Conservation (phyloP, 148 eudicot species). For the Silene uniflora region DNA sequence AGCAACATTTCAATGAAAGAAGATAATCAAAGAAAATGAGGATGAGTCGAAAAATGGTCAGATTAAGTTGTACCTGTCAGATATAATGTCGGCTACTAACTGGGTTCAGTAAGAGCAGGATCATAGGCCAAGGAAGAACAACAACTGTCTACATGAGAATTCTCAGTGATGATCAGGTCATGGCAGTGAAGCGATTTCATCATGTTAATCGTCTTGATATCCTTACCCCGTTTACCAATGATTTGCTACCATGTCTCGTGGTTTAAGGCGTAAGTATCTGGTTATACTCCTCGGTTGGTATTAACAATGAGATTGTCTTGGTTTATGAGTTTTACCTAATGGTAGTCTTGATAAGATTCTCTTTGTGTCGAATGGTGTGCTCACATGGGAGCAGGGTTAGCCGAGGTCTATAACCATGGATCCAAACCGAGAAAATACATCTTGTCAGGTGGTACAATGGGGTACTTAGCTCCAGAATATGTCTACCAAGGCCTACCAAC, state of each 20-base stretch:
- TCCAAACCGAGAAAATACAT: slow-evolving; percentile 37
- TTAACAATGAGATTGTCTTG: slow-evolving; percentile 43
- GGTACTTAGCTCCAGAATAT: slow-evolving; percentile 68
- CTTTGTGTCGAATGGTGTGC: slow-evolving; percentile 15
- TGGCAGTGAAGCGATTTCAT: no score
- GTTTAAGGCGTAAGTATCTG: slow-evolving; percentile 51
- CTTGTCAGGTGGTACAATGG: slow-evolving; percentile 63
- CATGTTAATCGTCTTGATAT: slow-evolving; percentile 21
- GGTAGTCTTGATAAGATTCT: slow-evolving; percentile 63
- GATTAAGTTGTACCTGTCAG: slow-evolving; percentile 37
- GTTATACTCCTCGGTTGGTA: slow-evolving; percentile 72
- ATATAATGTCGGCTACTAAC: slow-evolving; percentile 49
- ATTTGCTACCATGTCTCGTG: no score
- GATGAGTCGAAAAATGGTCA: slow-evolving; percentile 34
- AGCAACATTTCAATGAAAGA: no score
- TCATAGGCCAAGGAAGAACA: no score
- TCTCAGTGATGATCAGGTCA: slow-evolving; percentile 33
- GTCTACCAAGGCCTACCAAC: slow-evolving; percentile 54
- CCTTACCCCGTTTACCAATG: slow-evolving; percentile 40
- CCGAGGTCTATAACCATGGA: slow-evolving; percentile 49
- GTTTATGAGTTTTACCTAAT: slow-evolving; percentile 62
- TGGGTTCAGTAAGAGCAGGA: slow-evolving; percentile 42
- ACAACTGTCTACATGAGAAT: slow-evolving; percentile 51
- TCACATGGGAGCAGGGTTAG: slow-evolving; percentile 56
- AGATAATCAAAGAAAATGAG: no score